Percentiles rank a stretch among this genome's conserved stretches.
Evolutionary conservation across 2,329 filamentous ascomycete genomes (phyloP).

Genomic region (Cercospora zeae-maydis): DNA sequence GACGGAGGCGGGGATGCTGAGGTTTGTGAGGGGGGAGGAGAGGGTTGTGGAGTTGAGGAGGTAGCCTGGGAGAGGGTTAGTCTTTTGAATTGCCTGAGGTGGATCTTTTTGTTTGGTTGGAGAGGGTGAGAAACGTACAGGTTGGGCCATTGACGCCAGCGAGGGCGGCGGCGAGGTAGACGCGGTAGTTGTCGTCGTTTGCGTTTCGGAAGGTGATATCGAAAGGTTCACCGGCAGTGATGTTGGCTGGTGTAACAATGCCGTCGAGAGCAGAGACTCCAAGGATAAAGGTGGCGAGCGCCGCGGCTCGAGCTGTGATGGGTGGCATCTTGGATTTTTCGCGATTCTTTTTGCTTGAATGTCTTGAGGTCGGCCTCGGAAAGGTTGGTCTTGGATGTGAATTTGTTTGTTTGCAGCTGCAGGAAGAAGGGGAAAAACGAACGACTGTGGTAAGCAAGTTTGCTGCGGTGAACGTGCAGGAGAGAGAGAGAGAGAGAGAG

Average conservation of each 20-base stretch:
- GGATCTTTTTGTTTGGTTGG: not conserved
- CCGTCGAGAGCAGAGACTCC: constrained; percentile 26
- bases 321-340: not conserved
- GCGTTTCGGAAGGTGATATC: constrained; percentile 35
- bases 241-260: constrained; percentile 27
- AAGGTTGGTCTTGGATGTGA: not conserved
- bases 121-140: constrained; percentile 23
- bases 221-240: constrained; percentile 29
- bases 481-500: not conserved
- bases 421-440: constrained; percentile 8
- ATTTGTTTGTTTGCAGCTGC: not conserved
- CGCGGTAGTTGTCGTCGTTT: constrained; percentile 31
- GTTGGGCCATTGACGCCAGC: constrained; percentile 35
- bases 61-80: constrained; percentile 27
- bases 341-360: not conserved
- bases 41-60: constrained; percentile 35
- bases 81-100: not conserved
- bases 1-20: constrained; percentile 35
- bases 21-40: constrained; percentile 26
- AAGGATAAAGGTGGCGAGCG: constrained; percentile 13
- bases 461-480: not conserved
- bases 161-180: constrained; percentile 37
- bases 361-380: not conserved
- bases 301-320: constrained; percentile 9
- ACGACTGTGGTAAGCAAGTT: constrained; percentile 12